Evolutionary conservation across 129 eudicot genomes (phyloP).

Genomic region (Heracleum sosnowskyi): DNA sequence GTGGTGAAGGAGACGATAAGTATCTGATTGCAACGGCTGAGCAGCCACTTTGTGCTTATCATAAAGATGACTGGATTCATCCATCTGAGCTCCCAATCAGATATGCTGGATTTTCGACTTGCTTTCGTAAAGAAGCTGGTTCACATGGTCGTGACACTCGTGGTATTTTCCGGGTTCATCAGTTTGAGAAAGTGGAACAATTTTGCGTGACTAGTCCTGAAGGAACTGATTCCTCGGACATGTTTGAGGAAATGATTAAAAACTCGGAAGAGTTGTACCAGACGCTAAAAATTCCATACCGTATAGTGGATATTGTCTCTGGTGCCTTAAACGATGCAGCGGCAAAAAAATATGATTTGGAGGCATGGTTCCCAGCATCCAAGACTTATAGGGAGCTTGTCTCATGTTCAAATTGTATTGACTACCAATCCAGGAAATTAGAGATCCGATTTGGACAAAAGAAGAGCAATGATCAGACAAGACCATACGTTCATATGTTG

Average conservation of each 20-base stretch:
- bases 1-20: conserved; percentile 94
- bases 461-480: conserved; percentile 64
- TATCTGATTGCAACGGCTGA: conserved; percentile 97
- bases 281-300: conserved; percentile 71
- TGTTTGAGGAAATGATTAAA: conserved; percentile 84
- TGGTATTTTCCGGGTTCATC: conserved; percentile 95
- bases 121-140: conserved; percentile 98
- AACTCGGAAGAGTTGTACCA: conserved; percentile 91
- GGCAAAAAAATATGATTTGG: conserved; percentile 90
- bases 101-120: conserved; percentile 92
- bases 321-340: conserved; percentile 96
- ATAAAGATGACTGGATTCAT: conserved; percentile 85
- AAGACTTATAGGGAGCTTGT: conserved; percentile 79
- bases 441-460: conserved; percentile 90
- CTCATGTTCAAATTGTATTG: conserved; percentile 95
- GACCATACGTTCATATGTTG: conserved; percentile 68
- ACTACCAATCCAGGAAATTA: conserved; percentile 76
- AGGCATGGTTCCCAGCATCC: conserved; percentile 96
- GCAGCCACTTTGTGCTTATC: conserved; percentile 95
- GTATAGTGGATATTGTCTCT: conserved; percentile 71
- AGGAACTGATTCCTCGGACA: conserved; percentile 80
- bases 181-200: conserved; percentile 92
- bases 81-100: conserved; percentile 75
- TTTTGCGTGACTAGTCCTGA: conserved; percentile 81
- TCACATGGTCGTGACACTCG: conserved; percentile 97